phyloP scores from a whole-genome alignment of 139 green algal species.

The Chlamydomonas incerta region DNA sequence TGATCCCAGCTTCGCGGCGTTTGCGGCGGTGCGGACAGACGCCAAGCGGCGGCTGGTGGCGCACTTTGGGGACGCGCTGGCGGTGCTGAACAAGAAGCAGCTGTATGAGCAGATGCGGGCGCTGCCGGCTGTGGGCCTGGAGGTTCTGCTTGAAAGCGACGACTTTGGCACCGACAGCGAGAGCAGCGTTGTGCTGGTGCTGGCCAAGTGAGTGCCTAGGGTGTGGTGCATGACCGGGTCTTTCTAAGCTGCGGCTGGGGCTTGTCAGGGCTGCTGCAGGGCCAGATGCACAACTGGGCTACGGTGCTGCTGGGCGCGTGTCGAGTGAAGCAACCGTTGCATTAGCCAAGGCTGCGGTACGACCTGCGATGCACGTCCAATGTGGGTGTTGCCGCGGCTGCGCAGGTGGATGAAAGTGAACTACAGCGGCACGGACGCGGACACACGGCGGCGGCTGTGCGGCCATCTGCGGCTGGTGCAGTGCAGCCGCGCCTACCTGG shows the following conservation, averaged over 20 bases:
- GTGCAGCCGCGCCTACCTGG: background rate
- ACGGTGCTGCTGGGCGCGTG: too few relatives aligned
- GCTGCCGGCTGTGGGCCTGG: background rate
- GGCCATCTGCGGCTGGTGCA: conserved; percentile 1
- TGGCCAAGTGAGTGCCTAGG: background rate
- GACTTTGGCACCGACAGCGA: conserved; percentile 19
- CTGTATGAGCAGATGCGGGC: background rate
- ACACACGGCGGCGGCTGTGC: background rate
- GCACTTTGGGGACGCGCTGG: conserved; percentile 2
- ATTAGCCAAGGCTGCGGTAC: too few relatives aligned
- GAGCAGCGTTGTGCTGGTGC: conserved; percentile 2
- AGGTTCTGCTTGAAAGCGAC: conserved; percentile 25
- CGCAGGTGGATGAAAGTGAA: background rate
- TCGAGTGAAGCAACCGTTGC: too few relatives aligned
- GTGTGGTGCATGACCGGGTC: too few relatives aligned
- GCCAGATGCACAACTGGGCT: too few relatives aligned
- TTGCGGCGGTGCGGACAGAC: background rate
- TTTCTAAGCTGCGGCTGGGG: too few relatives aligned
- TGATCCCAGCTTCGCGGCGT: too few relatives aligned
- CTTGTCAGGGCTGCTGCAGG: too few relatives aligned
- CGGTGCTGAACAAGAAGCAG: background rate
- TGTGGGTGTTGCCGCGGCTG: too few relatives aligned
- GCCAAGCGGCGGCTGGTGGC: background rate
- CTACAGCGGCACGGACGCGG: background rate
- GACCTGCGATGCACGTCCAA: too few relatives aligned